These are phyloP conservation scores for Penicillium brasilianum DNA, from an alignment of 2,329 filamentous ascomycete genomes.

Conservation along the genomic window DNA sequence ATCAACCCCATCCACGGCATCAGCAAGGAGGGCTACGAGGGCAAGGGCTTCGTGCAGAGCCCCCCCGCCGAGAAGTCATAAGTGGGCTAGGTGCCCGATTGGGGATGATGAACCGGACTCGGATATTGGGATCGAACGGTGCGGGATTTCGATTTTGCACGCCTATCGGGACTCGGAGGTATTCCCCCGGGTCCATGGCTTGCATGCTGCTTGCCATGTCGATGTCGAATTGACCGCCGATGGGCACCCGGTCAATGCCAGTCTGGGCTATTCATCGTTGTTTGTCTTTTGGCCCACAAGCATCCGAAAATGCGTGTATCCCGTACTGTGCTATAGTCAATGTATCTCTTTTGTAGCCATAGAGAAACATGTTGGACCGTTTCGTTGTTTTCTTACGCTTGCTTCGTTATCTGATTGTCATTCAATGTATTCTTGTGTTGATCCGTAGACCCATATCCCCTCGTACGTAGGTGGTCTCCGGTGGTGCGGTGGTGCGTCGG, in stretches of 20 bases:
- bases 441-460: not conserved
- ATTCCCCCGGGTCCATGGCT: not conserved
- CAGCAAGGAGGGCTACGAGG: slow-evolving; percentile 76
- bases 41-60: slow-evolving; percentile 78
- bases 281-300: slow-evolving; percentile 37
- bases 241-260: slow-evolving; percentile 15
- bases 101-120: slow-evolving; percentile 33
- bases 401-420: not conserved
- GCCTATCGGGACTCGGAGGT: not conserved
- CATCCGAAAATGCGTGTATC: slow-evolving; percentile 47
- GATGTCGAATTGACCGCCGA: slow-evolving; percentile 23
- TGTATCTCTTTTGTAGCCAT: slow-evolving; percentile 51
- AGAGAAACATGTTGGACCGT: slow-evolving; percentile 35
- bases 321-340: slow-evolving; percentile 52
- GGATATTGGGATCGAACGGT: slow-evolving; percentile 25
- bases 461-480: not conserved
- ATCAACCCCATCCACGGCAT: slow-evolving; percentile 86
- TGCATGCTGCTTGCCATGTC: slow-evolving; percentile 21
- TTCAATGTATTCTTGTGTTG: not conserved
- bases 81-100: slow-evolving; percentile 25
- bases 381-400: slow-evolving; percentile 14
- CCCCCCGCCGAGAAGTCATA: slow-evolving; percentile 48
- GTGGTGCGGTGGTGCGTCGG: slow-evolving; percentile 12
- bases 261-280: slow-evolving; percentile 30
- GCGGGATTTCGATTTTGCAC: slow-evolving; percentile 13